Base-by-base conservation (phyloP, 108 stramenopile genomes). In the Conticribra guillardii region DNA sequence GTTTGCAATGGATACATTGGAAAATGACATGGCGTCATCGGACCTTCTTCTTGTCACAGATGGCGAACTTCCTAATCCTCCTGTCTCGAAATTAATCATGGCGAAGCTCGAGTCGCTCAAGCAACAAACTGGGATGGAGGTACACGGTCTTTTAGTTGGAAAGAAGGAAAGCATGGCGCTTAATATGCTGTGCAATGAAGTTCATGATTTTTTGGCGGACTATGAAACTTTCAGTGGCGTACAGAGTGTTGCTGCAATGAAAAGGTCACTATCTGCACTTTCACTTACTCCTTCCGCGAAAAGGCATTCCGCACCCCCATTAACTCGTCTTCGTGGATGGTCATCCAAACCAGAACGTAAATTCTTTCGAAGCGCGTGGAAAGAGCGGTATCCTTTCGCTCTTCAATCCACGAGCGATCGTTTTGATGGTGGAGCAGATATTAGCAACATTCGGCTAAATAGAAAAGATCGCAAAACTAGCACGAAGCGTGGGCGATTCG, bases 1-100 rank as follows among this genome's bases (percentile, higher is more conserved):
- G 51, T 78, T 58, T 65, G 87, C 81, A 16, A 74, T 88, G 50
- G 67, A 60, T 0, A 49, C 46, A 9, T 19, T 73, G 0, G 72
- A 59, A 26, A 24, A 52, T 51, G 64, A 67, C 27, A 86, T 90
- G 87, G 45, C 73, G 29, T 69, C 86, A 23, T 87, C 91, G 15
- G 91, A 92, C 68, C 65, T 92, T 14, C 66, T 92, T 22, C 79
- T 92, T 17, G 79, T 92, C 2, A 81, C 86, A n/a, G 91, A 92
- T 69, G 91, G 91, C 24, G 91, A 92, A 64, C 81, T 92, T 21
- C 84, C 85, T 4, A 85, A 92, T 71, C 91, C 91, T 32, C 91
- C 91, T 1, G 86, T 89, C 0, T 76, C 84, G 0, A 41, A 62
- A 7, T 60, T 69, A 14, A 54, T 86, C 8, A 77, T 89, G 72